Evolutionary conservation across 257 asterid genomes (phyloP), one percentile per base, ranked within the genome.

Genomic region (Scutellaria baicalensis): DNA sequence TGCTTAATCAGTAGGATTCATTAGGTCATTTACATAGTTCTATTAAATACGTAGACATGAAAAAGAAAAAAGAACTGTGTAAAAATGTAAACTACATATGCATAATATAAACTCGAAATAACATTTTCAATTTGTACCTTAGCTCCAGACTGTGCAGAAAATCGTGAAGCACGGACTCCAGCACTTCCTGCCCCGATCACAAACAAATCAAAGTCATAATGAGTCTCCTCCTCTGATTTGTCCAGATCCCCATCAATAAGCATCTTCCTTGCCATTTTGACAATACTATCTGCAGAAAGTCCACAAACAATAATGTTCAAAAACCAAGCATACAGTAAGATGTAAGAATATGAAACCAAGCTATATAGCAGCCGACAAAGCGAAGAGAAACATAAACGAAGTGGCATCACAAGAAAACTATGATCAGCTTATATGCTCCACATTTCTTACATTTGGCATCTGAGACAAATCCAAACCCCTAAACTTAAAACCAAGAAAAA

Each of bases 141-240:
- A 52, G 94, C 96, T 77, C 96, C 97, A 81, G 68, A 64, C 50
- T 88, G 90, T 16, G 97, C 94, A 21, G 97, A 88, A 79, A 91
- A 86, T 9, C 96, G 78, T 5, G 87, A 40, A 47, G 96, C 96
- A n/a, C 94, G 94, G 64, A 91, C 94, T 23, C 96, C 96, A 35
- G 96, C 97, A 72, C 97, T 91, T 60, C 96, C 97, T n/a, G 97
- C 97, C 55, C 97, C 97, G 80, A 91, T 91, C 45, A 91, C 97
- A 69, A 91, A 91, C 66, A 88, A 88, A 85, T 91, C 97, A 50
- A 79, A 91, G 70, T 91, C 97, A 80, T 86, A 91, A 23, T 75
- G 85, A 40, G n/a, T 73, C 64, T 79, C 89, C 64, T 71, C 88
- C 60, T 61, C 87, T 13, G 77, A 59, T n/a, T 78, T 76, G 17